Evolutionary conservation across 140 eudicot genomes (phyloP).

Genomic region (Flaveria floridana): DNA sequence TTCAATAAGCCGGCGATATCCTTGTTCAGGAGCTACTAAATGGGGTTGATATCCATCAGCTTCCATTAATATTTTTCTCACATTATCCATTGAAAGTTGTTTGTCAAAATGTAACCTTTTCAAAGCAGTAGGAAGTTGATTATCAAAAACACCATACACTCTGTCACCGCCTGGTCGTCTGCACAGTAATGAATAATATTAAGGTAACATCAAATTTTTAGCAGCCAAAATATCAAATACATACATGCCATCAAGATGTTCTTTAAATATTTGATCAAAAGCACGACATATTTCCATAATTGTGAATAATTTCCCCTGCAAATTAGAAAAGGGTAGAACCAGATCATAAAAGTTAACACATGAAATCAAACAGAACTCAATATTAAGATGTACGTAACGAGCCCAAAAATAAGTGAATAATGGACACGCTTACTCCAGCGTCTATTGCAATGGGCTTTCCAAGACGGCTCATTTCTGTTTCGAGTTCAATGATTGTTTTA

Average conservation of each 20-base stretch:
- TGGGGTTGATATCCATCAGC: conserved; percentile 15
- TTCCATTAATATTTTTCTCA: neutral
- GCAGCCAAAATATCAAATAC: conserved; percentile 29
- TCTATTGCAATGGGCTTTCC: conserved; percentile 3
- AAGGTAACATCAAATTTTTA: neutral
- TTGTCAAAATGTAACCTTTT: conserved; percentile 9
- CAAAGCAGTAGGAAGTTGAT: neutral
- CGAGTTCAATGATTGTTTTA: neutral
- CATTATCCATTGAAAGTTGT: conserved; percentile 10
- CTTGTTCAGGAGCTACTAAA: conserved; percentile 10
- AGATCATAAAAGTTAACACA: neutral
- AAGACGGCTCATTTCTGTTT: conserved; percentile 9
- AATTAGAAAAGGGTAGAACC: neutral
- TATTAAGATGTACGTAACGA: neutral
- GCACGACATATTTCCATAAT: conserved; percentile 86
- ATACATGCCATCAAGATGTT: conserved; percentile 95
- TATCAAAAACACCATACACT: conserved; percentile 2
- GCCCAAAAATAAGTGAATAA: neutral
- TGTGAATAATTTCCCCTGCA: conserved; percentile 84
- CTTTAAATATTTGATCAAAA: conserved; percentile 88
- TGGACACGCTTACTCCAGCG: neutral
- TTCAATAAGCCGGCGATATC: conserved; percentile 11
- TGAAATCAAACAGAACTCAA: neutral
- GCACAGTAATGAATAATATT: neutral
- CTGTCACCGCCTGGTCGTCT: conserved; percentile 8